These are phyloP conservation scores for Monosporascus ibericus DNA, from an alignment of 2,329 filamentous ascomycete genomes.

Conservation along the genomic window DNA sequence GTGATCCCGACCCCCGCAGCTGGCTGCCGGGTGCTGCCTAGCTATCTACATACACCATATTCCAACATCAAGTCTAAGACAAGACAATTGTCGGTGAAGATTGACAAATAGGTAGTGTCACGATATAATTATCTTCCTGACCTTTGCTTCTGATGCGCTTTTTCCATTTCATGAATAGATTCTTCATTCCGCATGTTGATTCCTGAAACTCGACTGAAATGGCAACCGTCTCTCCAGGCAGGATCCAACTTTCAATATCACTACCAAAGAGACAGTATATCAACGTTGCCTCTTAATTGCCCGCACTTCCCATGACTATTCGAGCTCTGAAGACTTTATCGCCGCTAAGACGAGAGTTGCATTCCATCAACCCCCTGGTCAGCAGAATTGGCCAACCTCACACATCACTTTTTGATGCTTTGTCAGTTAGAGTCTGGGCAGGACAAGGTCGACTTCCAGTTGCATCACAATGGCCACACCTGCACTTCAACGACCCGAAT, in stretches of 20 bases:
- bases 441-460: constrained; percentile 6
- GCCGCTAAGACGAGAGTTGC: constrained; percentile 4
- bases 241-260: constrained; percentile 1
- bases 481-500: not conserved
- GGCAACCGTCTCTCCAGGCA: constrained; percentile 1
- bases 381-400: constrained; percentile 9
- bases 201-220: not conserved
- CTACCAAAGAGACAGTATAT: constrained; percentile 4
- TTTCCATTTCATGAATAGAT: no score
- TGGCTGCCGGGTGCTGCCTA: no score
- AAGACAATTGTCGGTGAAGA: no score
- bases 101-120: no score
- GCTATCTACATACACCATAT: no score
- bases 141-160: no score
- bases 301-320: constrained; percentile 3
- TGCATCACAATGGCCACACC: constrained; percentile 1
- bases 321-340: constrained; percentile 3
- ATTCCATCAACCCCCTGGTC: not conserved
- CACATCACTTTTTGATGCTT: constrained; percentile 5
- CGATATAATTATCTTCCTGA: no score
- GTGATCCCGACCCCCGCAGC: no score
- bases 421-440: constrained; percentile 8
- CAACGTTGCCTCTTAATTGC: constrained; percentile 7
- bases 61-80: no score
- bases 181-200: no score